Percentiles rank a stretch among this genome's conserved stretches.
phyloP scores from a whole-genome alignment of 495 filamentous ascomycete genomes.

The Daldinia vernicosa region DNA sequence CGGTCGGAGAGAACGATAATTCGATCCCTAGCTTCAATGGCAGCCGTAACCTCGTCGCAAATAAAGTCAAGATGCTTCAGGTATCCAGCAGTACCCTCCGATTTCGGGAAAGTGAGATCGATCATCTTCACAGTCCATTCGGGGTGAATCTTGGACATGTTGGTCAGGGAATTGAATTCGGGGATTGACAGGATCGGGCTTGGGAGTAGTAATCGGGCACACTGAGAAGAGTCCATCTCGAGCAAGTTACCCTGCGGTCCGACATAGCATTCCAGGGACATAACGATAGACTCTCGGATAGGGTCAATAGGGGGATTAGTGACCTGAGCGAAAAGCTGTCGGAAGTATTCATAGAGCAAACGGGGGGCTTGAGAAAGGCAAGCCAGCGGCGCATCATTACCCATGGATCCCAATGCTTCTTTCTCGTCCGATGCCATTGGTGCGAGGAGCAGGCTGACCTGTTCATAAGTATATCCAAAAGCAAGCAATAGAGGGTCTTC shows the following conservation, averaged over 20 bases:
- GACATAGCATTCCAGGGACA: slow-evolving; percentile 98
- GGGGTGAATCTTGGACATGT: slow-evolving; percentile 75
- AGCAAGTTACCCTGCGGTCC: slow-evolving; percentile 97
- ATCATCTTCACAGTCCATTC: slow-evolving; percentile 94
- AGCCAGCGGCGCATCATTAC: slow-evolving; percentile 95
- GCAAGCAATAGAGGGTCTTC: slow-evolving; percentile 85
- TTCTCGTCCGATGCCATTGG: slow-evolving; percentile 99
- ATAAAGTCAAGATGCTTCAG: slow-evolving; percentile 89
- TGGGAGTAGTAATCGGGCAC: slow-evolving; percentile 83
- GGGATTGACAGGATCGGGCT: slow-evolving; percentile 92
- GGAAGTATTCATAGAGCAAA: slow-evolving; percentile 97
- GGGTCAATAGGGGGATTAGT: slow-evolving; percentile 99
- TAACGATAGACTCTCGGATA: slow-evolving; percentile 97
- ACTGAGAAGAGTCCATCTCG: slow-evolving; percentile 92
- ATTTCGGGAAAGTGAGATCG: slow-evolving; percentile 95
- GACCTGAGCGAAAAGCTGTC: slow-evolving; percentile 98
- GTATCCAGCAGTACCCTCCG: slow-evolving; percentile 85
- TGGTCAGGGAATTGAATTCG: slow-evolving; percentile 89
- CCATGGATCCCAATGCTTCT: slow-evolving; percentile 99
- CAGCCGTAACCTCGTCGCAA: slow-evolving; percentile 84
- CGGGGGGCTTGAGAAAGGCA: slow-evolving; percentile 90
- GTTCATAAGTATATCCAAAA: slow-evolving; percentile 97
- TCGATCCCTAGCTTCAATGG: slow-evolving; percentile 84
- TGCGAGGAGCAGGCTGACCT: slow-evolving; percentile 90
- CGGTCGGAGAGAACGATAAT: slow-evolving; percentile 93